Evolutionary conservation across 1,284 basidiomycete genomes (phyloP), one percentile per base, ranked within the genome.

Genomic region (Malassezia equina): DNA sequence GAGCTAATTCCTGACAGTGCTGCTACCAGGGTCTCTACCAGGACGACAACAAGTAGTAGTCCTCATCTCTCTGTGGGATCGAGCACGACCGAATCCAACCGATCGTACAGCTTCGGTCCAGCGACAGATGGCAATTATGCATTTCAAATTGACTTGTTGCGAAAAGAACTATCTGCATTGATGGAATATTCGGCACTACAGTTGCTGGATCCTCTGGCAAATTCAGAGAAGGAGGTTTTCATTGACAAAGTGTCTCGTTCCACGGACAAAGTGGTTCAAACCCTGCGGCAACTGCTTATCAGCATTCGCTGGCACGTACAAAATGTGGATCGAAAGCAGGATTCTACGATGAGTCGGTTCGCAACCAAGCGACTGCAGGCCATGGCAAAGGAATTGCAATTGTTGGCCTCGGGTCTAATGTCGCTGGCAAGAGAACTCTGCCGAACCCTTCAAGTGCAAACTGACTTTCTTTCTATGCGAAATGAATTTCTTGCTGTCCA

Each of bases 1-100:
- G 78, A 80, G 44, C 75, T 83, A 58, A 83, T 94, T 58, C 80
- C 84, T 25, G 85, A 88, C 61, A 83, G 86, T 61, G 88, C 90
- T 70, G 72, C 66, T 15, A 29, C 3, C 21, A 7, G 7, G 15
- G n/a, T 17, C 5, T 32, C 15, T 13, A 31, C 44, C 4, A 32
- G 44, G 8, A 43, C 27, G 7, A 17, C 25, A 17, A 12, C 19
- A 7, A 31, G 29, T 11, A 31, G 29, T 11, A 33, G 44, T 32
- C 44, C 44, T 15, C 15, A 13, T n/a, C 27, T 46, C n/a, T 46
- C 44, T 3, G 11, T 21, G 29, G 27, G n/a, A 7, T 46, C 44
- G 15, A 31, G 44, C 27, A 31, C 44, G 4, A 21, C 44, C 11
- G 44, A 46, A 21, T 46, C 44, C 13, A 32, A 27, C 21, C 13